Base-by-base conservation (phyloP, 495 filamentous ascomycete species). In the Tuber indicum region DNA sequence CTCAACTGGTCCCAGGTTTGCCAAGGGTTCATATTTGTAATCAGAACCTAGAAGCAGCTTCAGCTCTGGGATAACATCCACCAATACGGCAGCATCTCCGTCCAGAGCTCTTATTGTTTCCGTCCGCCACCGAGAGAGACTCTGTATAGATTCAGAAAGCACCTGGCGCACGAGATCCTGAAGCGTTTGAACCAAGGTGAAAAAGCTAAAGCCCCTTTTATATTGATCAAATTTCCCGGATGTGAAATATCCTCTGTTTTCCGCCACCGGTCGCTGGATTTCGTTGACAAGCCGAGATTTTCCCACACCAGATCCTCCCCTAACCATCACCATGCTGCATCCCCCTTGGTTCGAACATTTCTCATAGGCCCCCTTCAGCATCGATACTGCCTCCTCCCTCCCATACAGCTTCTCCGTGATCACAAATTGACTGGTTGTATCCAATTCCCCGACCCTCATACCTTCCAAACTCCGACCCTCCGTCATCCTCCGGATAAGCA, bases 401-500 rank as follows among this genome's bases (percentile, higher is more conserved):
- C 82, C 82, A 52, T 83, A 83, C 21, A 83, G 62, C 62, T 83
- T 83, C 46, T 83, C 82, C 0, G 82, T 79, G 23, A 83, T 83
- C 14, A 83, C 77, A 49, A 83, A 83, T 46, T 81, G 82, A 32
- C 79, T 82, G 44, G 82, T 83, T 21, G 82, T 83, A 47, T 83
- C 82, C 74, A 83, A 69, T 39, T 83, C 79, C 41, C 82, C 82
- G 45, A 83, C 77, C 58, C 82, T 79, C 72, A 83, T 80, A 21
- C 75, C 75, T 14, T 83, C 81, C 43, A 83, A 58, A n/a, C 74
- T 74, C 58, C 82, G 88, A 17, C 90, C 91, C 78, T 92, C 89
- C 7, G 86, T 88, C 45, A 93, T 85, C 36, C 91, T 79, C 78
- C 87, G 86, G 39, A 87, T 86, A 19, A 92, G 88, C 72, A 88